These are phyloP conservation scores for Pichia insulana DNA, from an alignment of 805 yeast genomes.

Conservation along the genomic window DNA sequence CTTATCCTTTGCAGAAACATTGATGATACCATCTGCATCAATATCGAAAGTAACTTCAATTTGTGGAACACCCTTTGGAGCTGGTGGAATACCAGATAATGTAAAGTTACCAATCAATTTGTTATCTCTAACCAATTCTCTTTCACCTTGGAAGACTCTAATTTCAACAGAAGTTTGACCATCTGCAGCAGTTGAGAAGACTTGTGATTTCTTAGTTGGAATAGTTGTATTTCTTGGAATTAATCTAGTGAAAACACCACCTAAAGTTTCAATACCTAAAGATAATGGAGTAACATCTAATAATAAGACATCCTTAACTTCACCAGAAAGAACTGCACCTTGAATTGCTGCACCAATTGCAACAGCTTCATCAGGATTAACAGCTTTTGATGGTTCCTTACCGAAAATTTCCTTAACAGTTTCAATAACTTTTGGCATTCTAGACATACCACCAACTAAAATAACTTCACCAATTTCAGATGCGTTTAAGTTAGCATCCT, in stretches of 20 bases:
- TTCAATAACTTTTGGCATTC: constrained; percentile 74
- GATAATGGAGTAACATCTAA: constrained; percentile 83
- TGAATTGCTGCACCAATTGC: constrained; percentile 88
- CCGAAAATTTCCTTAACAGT: constrained; percentile 52
- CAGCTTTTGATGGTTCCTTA: constrained; percentile 59
- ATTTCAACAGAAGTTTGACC: constrained; percentile 96
- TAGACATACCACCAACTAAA: constrained; percentile 82
- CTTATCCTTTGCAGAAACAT: constrained; percentile 73
- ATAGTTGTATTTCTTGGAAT: constrained; percentile 92
- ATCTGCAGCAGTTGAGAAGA: constrained; percentile 92
- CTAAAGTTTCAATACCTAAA: constrained; percentile 94
- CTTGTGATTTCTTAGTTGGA: constrained; percentile 94
- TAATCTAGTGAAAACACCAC: constrained; percentile 92
- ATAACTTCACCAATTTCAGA: constrained; percentile 67
- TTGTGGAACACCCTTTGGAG: constrained; percentile 92
- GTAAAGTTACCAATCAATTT: constrained; percentile 96
- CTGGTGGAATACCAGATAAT: constrained; percentile 89
- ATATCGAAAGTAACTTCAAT: constrained; percentile 92
- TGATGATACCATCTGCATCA: constrained; percentile 89
- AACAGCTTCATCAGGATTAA: constrained; percentile 91
- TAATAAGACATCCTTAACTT: constrained; percentile 66
- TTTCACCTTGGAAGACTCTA: constrained; percentile 98
- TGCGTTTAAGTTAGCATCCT: constrained; percentile 61
- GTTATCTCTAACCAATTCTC: constrained; percentile 97
- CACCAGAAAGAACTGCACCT: constrained; percentile 81